These are phyloP conservation scores for Globisporangium echinulatum DNA, from an alignment of 352 stramenopile species.

Conservation along the genomic window DNA sequence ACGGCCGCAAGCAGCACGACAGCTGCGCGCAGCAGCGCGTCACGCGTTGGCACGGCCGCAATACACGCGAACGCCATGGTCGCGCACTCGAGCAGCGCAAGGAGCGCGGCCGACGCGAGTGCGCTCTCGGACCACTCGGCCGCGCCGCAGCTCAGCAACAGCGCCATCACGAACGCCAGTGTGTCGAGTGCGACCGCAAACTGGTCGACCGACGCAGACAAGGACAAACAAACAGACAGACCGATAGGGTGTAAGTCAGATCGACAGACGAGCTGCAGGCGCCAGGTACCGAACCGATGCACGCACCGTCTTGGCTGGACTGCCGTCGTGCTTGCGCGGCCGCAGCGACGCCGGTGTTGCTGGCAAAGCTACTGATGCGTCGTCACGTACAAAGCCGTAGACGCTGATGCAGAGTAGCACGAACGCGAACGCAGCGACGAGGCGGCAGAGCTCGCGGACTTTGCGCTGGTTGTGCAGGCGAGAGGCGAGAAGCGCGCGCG, in stretches of 20 bases:
- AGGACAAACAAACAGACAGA: neutral
- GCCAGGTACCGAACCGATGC: neutral
- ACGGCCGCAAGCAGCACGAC: conserved; percentile 26
- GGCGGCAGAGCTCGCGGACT: conserved; percentile 24
- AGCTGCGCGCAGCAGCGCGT: conserved; percentile 29
- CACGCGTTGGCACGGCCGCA: conserved; percentile 18
- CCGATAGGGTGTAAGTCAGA: too few relatives aligned
- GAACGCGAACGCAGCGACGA: conserved; percentile 29
- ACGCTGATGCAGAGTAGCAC: conserved; percentile 30
- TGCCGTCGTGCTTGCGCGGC: conserved; percentile 4
- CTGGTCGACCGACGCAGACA: conserved; percentile 11
- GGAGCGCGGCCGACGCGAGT: conserved; percentile 29
- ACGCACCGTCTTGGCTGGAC: conserved; percentile 8
- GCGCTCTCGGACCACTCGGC: conserved; percentile 21
- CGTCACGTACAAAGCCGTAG: conserved; percentile 15
- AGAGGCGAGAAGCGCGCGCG: too few relatives aligned
- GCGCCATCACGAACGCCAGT: conserved; percentile 31
- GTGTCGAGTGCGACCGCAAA: conserved; percentile 44
- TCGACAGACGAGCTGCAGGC: too few relatives aligned
- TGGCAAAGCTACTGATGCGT: neutral
- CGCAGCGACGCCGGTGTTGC: neutral
- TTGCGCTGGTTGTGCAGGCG: conserved; percentile 18
- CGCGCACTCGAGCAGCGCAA: conserved; percentile 31
- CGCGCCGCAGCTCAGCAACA: conserved; percentile 30
- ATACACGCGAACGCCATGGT: conserved; percentile 31